Conservation (phyloP, 2,329 filamentous ascomycete species). For the Dichotomopilus funicola region DNA sequence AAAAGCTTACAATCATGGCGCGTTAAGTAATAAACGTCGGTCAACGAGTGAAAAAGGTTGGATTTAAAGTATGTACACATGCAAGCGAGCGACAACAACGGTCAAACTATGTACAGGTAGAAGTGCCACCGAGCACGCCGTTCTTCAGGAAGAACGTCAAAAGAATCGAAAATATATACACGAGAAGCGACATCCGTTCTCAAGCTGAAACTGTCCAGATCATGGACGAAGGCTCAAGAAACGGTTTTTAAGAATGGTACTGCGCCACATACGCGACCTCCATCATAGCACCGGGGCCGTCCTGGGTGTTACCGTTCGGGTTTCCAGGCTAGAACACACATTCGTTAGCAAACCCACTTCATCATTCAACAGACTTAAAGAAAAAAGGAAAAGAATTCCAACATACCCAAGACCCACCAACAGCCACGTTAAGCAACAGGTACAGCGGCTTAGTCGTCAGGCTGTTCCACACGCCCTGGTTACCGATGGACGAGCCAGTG, state of each 20-base stretch:
- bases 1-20: too few relatives aligned
- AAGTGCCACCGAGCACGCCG: too few relatives aligned
- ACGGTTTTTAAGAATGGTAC: slow-evolving; percentile 14
- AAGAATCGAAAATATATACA: too few relatives aligned
- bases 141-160: too few relatives aligned
- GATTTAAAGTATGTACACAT: too few relatives aligned
- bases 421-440: slow-evolving; percentile 28
- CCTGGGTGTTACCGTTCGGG: slow-evolving; percentile 24
- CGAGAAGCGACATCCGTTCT: too few relatives aligned
- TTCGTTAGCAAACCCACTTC: not conserved
- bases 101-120: too few relatives aligned
- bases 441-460: slow-evolving; percentile 24
- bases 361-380: not conserved
- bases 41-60: too few relatives aligned
- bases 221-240: too few relatives aligned
- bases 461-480: slow-evolving; percentile 38
- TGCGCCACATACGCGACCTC: slow-evolving; percentile 28
- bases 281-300: slow-evolving; percentile 28
- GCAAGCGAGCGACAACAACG: too few relatives aligned
- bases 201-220: too few relatives aligned
- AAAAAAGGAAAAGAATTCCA: not conserved
- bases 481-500: slow-evolving; percentile 35
- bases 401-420: slow-evolving; percentile 30
- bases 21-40: too few relatives aligned
- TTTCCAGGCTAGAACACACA: slow-evolving; percentile 23